Evolutionary conservation across 148 eudicot genomes (phyloP).

Genomic region (Silene uniflora): DNA sequence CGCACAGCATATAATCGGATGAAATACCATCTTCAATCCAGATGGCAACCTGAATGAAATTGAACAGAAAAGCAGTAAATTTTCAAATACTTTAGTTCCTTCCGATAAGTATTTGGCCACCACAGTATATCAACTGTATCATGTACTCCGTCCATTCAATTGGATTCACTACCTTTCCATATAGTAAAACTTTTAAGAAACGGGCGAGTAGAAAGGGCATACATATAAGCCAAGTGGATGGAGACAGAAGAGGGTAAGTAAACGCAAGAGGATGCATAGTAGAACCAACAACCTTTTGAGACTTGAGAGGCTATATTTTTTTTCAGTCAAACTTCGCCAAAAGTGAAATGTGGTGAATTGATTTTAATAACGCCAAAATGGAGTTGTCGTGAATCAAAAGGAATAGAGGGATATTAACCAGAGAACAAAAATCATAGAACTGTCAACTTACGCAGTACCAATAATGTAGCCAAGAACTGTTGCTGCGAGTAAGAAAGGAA

Average conservation of each 20-base stretch:
- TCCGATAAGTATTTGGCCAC: background rate
- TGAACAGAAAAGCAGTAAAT: background rate
- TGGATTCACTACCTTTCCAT: background rate
- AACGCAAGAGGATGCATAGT: too few relatives aligned
- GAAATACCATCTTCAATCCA: constrained; percentile 66
- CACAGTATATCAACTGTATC: constrained; percentile 5
- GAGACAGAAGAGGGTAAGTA: too few relatives aligned
- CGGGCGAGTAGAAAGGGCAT: background rate
- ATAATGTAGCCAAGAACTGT: constrained; percentile 89
- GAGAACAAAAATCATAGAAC: background rate
- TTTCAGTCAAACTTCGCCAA: background rate
- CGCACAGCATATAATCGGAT: constrained; percentile 93
- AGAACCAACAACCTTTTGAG: too few relatives aligned
- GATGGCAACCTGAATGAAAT: constrained; percentile 62
- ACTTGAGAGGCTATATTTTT: too few relatives aligned
- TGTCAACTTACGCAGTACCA: constrained; percentile 69
- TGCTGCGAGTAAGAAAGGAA: constrained; percentile 87
- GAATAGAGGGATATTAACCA: background rate
- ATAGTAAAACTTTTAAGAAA: background rate
- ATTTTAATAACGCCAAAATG: background rate
- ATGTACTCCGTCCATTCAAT: background rate
- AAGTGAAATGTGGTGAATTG: background rate
- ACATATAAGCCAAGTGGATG: background rate
- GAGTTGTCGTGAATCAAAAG: background rate
- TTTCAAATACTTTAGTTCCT: background rate